Base-by-base conservation (phyloP, 2,329 filamentous ascomycete genomes). In the Talaromyces sp. region DNA sequence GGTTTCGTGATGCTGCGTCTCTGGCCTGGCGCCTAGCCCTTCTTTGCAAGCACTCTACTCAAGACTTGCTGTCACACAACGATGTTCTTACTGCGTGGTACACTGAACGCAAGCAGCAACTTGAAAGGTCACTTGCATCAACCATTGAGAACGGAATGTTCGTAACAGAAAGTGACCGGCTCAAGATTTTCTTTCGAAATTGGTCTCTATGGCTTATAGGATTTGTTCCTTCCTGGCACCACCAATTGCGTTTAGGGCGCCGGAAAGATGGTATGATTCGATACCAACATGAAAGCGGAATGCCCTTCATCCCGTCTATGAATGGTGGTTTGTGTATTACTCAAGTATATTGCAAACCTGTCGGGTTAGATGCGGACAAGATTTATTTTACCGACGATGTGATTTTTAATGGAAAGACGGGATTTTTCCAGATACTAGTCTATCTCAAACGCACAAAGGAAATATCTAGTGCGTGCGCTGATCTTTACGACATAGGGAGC, bases 21-120 rank as follows among this genome's bases (percentile, higher is more conserved):
- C 65, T 79, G 4, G 69, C 75, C 12, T 79, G 76, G 76, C 70
- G 76, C 7, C 68, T 78, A 2, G 67, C 68, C 7, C 56, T 75
- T 1, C 68, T 75, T 16, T 68, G 68, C 59, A 65, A 62, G 28
- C 56, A 65, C 9, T 58, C 64, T 9, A 60, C 56, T 14, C 55
- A 56, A n/a, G n/a, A 61, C 27, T 18, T 53, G 12, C 55, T 42
- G 18, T 62, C 61, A 10, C 68, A 75, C 57, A 63, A 70, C 5
- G 36, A 60, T 4, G 50, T 76, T 10, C 62, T 77, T 0, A 59
- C 34, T 6, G 71, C 66, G 0, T 77, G 75, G 74, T 75, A 73
- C 23, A 60, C 60, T 12, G 75, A 77, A 57, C 71, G 75, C 8
- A 75, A 76, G 56, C 75, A 77, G 59, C 74, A 76, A 60, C 70